phyloP scores from a whole-genome alignment of 345 rosid genomes.

The rapeseed (Brassica napus) region DNA sequence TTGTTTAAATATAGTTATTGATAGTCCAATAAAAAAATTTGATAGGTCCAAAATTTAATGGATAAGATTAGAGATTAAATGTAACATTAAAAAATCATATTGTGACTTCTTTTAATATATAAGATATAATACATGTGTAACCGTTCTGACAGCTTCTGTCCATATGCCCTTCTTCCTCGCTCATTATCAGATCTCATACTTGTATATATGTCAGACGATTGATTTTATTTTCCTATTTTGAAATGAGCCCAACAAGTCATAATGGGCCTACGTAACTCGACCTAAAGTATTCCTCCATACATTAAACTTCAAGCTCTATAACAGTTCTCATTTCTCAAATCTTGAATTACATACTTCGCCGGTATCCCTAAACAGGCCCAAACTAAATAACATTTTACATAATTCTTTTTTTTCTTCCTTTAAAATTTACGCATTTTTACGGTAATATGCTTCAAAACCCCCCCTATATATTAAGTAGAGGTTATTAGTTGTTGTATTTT shows the following conservation, averaged over 20 bases:
- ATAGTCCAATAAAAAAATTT: no score
- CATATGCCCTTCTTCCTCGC: neutral
- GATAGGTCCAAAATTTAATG: no score
- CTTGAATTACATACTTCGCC: neutral
- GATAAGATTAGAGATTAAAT: no score
- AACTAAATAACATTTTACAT: neutral
- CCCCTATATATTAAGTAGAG: no score
- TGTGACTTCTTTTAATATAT: no score
- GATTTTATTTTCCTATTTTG: no score
- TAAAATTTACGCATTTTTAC: neutral
- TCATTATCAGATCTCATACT: neutral
- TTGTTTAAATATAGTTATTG: no score
- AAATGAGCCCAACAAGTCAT: neutral
- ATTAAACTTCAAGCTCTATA: neutral
- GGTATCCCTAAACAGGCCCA: slow-evolving; percentile 12
- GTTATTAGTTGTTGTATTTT: no score
- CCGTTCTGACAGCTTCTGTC: neutral
- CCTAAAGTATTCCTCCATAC: neutral
- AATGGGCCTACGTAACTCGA: neutral
- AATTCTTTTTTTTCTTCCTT: neutral
- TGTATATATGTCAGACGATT: no score
- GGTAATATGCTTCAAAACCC: neutral
- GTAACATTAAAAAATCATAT: no score
- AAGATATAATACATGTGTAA: neutral
- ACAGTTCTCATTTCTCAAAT: neutral